Evolutionary conservation across 2,329 filamentous ascomycete genomes (phyloP), one percentile per base, ranked within the genome.

Genomic region (Fusarium udum): DNA sequence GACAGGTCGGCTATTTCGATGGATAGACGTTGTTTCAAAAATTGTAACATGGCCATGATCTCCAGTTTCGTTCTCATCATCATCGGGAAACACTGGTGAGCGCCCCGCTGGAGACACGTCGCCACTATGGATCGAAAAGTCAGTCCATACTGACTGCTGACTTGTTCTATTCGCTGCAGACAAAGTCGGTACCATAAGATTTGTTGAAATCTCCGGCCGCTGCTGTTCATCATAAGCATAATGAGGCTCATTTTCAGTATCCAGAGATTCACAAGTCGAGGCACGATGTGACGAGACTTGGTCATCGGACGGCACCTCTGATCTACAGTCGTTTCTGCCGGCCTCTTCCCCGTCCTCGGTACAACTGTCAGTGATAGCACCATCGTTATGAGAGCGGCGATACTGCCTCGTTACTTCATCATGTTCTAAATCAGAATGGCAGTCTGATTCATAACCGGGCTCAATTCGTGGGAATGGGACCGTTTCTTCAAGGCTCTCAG

Each of bases 121-220:
- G 26, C 82, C 84, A 65, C 87, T 90, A 22, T 88, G 87, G 15
- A 90, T 81, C 1, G 88, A 89, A 67, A 88, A 86, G 75, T 91
- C 88, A 32, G 89, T 90, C 89, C 89, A 91, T n/a, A 84, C 82
- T 4, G 88, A 89, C 61, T 87, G 85, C 55, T 89, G 87, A 70
- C 88, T 90, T 26, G 82, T 80, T 42, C 88, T 84, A 66, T 89
- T 78, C 83, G 46, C 84, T 79, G 58, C 83, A 77, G 56, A 84
- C 76, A 73, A 84, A 78, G 56, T 83, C 18, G 88, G 88, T 20
- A 89, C 83, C 58, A 82, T 80, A 14, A 90, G 81, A 63, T 83
- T 86, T 61, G 83, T 83, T 20, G 85, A 82, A 26, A 83, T 83
- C 51, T 84, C 83, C 9, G 81, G 71, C 16, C 67, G 78, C 20